phyloP scores from a whole-genome alignment of 257 asterid genomes.

The Nicotiana attenuata region DNA sequence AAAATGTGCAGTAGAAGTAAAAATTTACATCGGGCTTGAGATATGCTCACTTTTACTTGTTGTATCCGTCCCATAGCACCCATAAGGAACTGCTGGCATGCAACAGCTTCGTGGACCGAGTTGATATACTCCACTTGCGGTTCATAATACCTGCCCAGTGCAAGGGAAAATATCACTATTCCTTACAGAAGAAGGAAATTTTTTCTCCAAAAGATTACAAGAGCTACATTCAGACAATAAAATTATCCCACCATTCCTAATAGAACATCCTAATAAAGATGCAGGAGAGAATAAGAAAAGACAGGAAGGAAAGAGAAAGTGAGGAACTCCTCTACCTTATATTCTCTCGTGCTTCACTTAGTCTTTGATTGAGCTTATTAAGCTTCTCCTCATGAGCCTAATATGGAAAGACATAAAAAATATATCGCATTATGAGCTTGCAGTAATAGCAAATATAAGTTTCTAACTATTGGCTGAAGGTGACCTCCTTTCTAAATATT shows the following conservation, averaged over 20 bases:
- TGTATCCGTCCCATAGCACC: constrained; percentile 43
- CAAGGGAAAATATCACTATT: background rate
- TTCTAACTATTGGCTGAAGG: background rate
- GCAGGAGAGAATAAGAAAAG: background rate
- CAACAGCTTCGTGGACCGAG: constrained; percentile 50
- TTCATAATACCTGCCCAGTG: constrained; percentile 30
- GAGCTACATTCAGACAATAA: background rate
- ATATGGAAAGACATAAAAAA: background rate
- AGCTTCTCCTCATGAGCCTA: constrained; percentile 54
- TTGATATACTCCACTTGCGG: constrained; percentile 41
- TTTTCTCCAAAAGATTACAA: background rate
- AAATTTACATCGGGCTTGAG: background rate
- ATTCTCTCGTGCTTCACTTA: constrained; percentile 39
- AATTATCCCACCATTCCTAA: background rate
- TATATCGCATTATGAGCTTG: background rate
- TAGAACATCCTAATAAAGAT: background rate
- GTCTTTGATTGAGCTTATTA: constrained; percentile 38
- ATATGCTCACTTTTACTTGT: constrained; percentile 29
- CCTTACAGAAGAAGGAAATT: background rate
- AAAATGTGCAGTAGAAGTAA: background rate
- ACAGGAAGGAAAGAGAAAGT: background rate
- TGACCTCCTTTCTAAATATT: background rate
- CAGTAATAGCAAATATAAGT: background rate
- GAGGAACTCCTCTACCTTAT: constrained; percentile 35
- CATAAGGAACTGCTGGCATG: constrained; percentile 42